A percentile compares a stretch with the other conserved stretches of the same genome.
These are phyloP conservation scores for Chaetomium strumarium DNA, from an alignment of 2,329 filamentous ascomycete species.

Conservation along the genomic window DNA sequence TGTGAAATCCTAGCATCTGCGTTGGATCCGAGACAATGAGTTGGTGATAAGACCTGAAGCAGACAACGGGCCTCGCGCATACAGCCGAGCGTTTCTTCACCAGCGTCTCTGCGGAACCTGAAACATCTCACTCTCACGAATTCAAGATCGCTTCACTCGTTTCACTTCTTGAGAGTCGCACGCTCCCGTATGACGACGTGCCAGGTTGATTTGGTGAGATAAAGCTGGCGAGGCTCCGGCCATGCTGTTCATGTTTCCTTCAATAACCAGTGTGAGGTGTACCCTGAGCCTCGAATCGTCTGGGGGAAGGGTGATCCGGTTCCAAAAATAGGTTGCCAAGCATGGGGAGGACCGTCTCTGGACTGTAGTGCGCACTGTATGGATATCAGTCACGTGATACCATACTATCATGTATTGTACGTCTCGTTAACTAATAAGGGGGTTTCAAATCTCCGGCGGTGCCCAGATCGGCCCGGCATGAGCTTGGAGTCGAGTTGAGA, in stretches of 20 bases:
- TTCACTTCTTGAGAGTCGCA: background rate
- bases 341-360: background rate
- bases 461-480: background rate
- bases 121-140: no score
- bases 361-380: background rate
- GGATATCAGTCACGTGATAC: background rate
- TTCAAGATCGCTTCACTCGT: no score
- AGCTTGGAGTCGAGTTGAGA: no score
- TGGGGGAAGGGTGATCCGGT: background rate
- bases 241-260: slow-evolving; percentile 3
- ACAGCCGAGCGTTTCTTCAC: no score
- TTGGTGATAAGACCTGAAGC: no score
- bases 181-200: background rate
- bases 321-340: slow-evolving; percentile 21
- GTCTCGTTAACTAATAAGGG: background rate
- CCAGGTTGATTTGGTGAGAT: background rate
- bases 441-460: background rate
- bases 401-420: background rate
- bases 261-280: background rate
- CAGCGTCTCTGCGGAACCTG: no score
- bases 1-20: no score
- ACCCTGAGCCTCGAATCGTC: background rate
- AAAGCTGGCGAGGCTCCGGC: background rate
- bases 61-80: no score
- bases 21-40: no score